phyloP scores from a whole-genome alignment of 192 early-diverging fungal genomes.

The Fimicolochytrium jonesii region DNA sequence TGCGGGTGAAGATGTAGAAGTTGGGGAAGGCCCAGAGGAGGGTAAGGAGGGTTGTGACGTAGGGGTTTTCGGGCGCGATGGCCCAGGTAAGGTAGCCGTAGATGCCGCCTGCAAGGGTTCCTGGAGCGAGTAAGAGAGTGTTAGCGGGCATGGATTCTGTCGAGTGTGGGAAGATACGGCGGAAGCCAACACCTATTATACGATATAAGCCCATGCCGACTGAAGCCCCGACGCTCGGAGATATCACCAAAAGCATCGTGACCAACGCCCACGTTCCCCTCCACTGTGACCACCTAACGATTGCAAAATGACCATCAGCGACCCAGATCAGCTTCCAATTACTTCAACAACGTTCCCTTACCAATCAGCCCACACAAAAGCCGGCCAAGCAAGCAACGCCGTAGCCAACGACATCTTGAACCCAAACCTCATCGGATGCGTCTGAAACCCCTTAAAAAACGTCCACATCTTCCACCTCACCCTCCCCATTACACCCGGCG shows the following conservation, averaged over 20 bases:
- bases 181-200: too few species aligned
- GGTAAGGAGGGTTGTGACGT: slow-evolving; percentile 33
- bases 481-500: slow-evolving; percentile 4
- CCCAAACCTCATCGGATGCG: slow-evolving; percentile 8
- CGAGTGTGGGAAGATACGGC: too few species aligned
- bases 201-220: slow-evolving; percentile 67
- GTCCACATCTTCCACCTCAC: slow-evolving; percentile 8
- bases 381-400: slow-evolving; percentile 14
- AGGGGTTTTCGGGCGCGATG: slow-evolving; percentile 41
- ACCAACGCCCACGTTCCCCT: slow-evolving; percentile 75
- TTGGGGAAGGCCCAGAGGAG: slow-evolving; percentile 69
- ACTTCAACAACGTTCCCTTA: slow-evolving; percentile 3
- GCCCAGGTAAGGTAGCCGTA: slow-evolving; percentile 61
- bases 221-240: slow-evolving; percentile 79
- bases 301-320: not conserved
- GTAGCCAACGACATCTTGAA: slow-evolving; percentile 21
- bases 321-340: not conserved
- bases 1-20: slow-evolving; percentile 58
- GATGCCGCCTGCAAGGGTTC: slow-evolving; percentile 68
- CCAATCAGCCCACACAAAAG: slow-evolving; percentile 19
- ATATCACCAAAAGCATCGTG: slow-evolving; percentile 73
- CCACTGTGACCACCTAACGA: slow-evolving; percentile 28
- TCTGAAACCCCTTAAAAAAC: not conserved
- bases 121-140: too few species aligned
- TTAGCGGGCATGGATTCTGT: too few species aligned